Evolutionary conservation across 352 stramenopile genomes (phyloP).

Genomic region (Thraustochytrium striatum): DNA sequence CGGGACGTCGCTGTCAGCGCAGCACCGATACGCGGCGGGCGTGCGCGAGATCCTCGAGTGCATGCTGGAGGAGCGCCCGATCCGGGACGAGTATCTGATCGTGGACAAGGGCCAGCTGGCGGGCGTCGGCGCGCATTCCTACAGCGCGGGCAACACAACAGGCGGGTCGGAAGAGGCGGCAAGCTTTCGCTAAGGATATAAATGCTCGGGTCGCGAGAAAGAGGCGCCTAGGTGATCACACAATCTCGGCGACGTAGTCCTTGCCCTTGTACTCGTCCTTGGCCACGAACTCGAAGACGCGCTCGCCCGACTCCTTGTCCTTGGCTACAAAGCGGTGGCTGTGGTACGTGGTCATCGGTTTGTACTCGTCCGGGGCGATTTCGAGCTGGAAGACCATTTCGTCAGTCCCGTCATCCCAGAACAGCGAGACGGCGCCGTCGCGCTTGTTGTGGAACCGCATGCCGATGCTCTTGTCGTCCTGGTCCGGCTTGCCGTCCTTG

Average conservation of each 20-base stretch:
- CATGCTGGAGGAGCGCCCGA: constrained; percentile 58
- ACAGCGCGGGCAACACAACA: constrained; percentile 33
- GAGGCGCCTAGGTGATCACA: too few relatives aligned
- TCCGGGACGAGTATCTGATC: constrained; percentile 59
- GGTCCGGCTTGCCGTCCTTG: constrained; percentile 33
- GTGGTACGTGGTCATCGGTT: constrained; percentile 43
- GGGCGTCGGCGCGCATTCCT: constrained; percentile 47
- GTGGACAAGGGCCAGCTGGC: constrained; percentile 57
- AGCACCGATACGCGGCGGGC: constrained; percentile 52
- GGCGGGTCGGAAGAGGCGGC: constrained; percentile 25
- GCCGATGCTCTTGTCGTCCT: constrained; percentile 12
- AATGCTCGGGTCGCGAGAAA: too few relatives aligned
- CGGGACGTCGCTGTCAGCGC: constrained; percentile 58
- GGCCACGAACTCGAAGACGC: constrained; percentile 13
- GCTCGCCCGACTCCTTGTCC: not conserved
- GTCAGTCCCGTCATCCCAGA: constrained; percentile 33
- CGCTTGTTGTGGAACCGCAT: constrained; percentile 40
- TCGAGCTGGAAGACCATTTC: constrained; percentile 35
- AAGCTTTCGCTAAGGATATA: too few relatives aligned
- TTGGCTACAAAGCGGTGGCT: constrained; percentile 39
- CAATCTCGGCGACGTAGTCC: constrained; percentile 10
- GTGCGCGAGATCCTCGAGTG: constrained; percentile 59
- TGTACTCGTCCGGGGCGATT: constrained; percentile 6
- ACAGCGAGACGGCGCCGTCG: constrained; percentile 4
- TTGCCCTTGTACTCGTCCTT: constrained; percentile 24